phyloP scores from a whole-genome alignment of 1,139 yeast genomes.

The Pichia sp. region DNA sequence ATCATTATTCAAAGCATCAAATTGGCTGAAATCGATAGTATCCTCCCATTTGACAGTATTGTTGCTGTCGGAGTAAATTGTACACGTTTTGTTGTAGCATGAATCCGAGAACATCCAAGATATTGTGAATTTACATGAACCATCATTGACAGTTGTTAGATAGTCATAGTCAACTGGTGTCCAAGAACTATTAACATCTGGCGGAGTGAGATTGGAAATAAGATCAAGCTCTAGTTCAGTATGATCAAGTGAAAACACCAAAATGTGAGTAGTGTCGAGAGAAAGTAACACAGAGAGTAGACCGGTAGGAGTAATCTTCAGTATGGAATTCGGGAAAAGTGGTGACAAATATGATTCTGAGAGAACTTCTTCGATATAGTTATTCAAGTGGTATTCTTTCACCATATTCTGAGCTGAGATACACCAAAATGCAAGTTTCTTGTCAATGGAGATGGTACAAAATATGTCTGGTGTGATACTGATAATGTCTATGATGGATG shows the following conservation, averaged over 20 bases:
- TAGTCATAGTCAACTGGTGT: slow-evolving; percentile 13
- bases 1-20: slow-evolving; percentile 6
- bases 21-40: slow-evolving; percentile 1
- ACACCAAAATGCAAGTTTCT: slow-evolving; percentile 52
- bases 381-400: slow-evolving; percentile 28
- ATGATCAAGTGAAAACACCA: slow-evolving; percentile 24
- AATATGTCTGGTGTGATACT: slow-evolving; percentile 21
- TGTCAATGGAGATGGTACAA: slow-evolving; percentile 39
- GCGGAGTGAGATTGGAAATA: slow-evolving; percentile 9
- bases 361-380: slow-evolving; percentile 16
- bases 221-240: slow-evolving; percentile 5
- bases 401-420: slow-evolving; percentile 32
- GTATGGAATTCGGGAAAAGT: slow-evolving; percentile 14
- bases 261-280: slow-evolving; percentile 36
- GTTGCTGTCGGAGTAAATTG: slow-evolving; percentile 6
- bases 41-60: slow-evolving; percentile 6
- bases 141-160: not conserved
- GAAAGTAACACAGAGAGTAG: slow-evolving; percentile 29
- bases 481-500: slow-evolving; percentile 26
- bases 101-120: slow-evolving; percentile 20
- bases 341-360: slow-evolving; percentile 17
- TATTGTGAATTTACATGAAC: slow-evolving; percentile 15
- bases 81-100: slow-evolving; percentile 15
- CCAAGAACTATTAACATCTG: slow-evolving; percentile 11
- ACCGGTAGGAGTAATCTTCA: slow-evolving; percentile 10